A percentile compares a stretch with the other conserved stretches of the same genome.
Conservation (phyloP, 768 basidiomycete genomes). For the Xerocomus spinulosus region DNA sequence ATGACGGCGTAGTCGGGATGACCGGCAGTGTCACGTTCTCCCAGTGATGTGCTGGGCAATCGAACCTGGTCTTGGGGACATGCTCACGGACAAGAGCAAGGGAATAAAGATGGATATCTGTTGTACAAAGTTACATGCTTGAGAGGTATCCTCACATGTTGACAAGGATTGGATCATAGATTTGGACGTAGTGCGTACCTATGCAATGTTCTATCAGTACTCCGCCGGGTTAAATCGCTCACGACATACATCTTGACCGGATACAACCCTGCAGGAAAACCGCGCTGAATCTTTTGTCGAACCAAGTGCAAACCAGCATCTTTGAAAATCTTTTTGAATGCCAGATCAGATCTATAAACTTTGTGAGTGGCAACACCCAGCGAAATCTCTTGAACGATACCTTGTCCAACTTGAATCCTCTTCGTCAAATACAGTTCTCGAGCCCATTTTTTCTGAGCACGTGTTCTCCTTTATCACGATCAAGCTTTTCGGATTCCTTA, state of each 20-base stretch:
- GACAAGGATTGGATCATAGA: slow-evolving; percentile 2
- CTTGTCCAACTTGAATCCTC: slow-evolving; percentile 89
- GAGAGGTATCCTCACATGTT: not conserved
- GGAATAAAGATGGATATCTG: no score
- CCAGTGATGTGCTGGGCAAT: not conserved
- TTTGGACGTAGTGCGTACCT: slow-evolving; percentile 25
- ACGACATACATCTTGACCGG: slow-evolving; percentile 75
- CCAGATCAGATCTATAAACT: slow-evolving; percentile 64
- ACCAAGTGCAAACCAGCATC: slow-evolving; percentile 70
- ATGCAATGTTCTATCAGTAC: slow-evolving; percentile 6
- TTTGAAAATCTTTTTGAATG: slow-evolving; percentile 74
- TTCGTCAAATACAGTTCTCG: slow-evolving; percentile 66
- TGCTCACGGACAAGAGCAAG: no score
- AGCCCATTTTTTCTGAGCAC: slow-evolving; percentile 59
- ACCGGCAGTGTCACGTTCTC: slow-evolving; percentile 43
- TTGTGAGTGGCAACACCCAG: slow-evolving; percentile 2
- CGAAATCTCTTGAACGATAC: slow-evolving; percentile 35
- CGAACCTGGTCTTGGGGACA: no score
- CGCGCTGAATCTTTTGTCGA: slow-evolving; percentile 72
- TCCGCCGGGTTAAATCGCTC: not conserved
- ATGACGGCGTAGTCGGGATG: slow-evolving; percentile 64
- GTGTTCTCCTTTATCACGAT: slow-evolving; percentile 93
- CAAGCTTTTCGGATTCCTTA: slow-evolving; percentile 51
- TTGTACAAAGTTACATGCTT: not conserved
- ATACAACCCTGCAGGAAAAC: slow-evolving; percentile 78